These are phyloP conservation scores for Suillus luteus DNA, from an alignment of 768 basidiomycete species.

Conservation along the genomic window DNA sequence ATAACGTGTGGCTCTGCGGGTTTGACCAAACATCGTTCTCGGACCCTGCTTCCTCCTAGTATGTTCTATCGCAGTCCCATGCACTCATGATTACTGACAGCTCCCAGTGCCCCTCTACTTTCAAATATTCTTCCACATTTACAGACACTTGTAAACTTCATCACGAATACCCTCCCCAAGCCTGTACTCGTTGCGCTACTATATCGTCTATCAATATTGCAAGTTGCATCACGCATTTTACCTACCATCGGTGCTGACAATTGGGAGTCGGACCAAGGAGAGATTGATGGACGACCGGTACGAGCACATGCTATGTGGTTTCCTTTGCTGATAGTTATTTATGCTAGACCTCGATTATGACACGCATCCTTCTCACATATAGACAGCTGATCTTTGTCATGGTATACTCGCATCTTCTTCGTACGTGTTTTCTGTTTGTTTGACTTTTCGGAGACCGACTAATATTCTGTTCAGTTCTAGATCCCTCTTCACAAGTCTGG, in stretches of 20 bases:
- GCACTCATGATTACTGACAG: slow-evolving; percentile 13
- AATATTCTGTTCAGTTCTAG: slow-evolving; percentile 58
- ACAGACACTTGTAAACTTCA: slow-evolving; percentile 76
- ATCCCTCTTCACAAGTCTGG: slow-evolving; percentile 91
- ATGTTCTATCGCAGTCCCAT: slow-evolving; percentile 30
- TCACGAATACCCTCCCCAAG: slow-evolving; percentile 83
- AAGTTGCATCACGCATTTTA: slow-evolving; percentile 79
- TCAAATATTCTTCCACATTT: slow-evolving; percentile 82
- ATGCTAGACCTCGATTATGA: slow-evolving; percentile 71
- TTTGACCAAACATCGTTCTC: slow-evolving; percentile 74
- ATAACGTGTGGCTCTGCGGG: slow-evolving; percentile 89
- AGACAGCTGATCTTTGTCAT: slow-evolving; percentile 83
- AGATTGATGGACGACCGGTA: slow-evolving; percentile 71
- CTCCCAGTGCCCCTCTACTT: slow-evolving; percentile 65
- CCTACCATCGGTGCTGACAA: slow-evolving; percentile 82
- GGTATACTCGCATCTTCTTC: slow-evolving; percentile 82
- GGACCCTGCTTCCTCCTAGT: slow-evolving; percentile 80
- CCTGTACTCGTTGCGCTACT: slow-evolving; percentile 78
- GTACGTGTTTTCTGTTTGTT: slow-evolving; percentile 46
- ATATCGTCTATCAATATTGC: slow-evolving; percentile 79
- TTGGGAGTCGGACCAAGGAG: slow-evolving; percentile 70
- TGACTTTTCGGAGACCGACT: slow-evolving; percentile 7
- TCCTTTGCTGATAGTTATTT: slow-evolving; percentile 1
- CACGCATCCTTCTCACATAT: slow-evolving; percentile 76
- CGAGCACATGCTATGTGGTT: slow-evolving; percentile 13